Base-by-base conservation (phyloP, 108 stramenopile species). In the Nitzschia sp. region DNA sequence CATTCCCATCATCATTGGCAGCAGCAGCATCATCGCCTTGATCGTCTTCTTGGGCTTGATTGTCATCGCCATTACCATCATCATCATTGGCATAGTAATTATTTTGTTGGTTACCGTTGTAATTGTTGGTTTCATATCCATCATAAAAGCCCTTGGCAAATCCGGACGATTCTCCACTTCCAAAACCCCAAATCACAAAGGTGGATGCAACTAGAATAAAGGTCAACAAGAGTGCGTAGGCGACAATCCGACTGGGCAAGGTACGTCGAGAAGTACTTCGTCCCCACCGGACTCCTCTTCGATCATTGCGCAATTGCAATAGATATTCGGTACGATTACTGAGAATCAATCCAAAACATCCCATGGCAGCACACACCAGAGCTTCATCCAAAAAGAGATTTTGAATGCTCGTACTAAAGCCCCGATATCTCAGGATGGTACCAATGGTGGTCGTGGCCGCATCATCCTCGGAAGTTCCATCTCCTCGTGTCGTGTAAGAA, bases 301-400 rank as follows among this genome's bases (percentile, higher is more conserved):
- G 74, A 30, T 85, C 77, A 73, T 91, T 89, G 8, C 93, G 82
- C 33, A 91, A 77, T 49, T 94, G 79, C 24, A 94, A 68, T 8
- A 94, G 59, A 46, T 86, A 77, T 65, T 94, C 93, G 34, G 93
- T 91, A 0, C 93, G 85, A 26, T 85, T 81, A 17, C 78, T 78
- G 4, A 91, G 64, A 46, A 94, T 36, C 17, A 94, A 55, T n/a
- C 93, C 93, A 59, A 88, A 94, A 54, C 93, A 94, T 1, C 88
- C 83, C 21, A 88, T 76, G 33, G 81, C 77, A 32, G 88, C 87
- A 64, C 93, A 94, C 0, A 94, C 93, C 9, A 94, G 68, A 0
- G 85, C 71, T 63, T 94, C 93, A 60, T 94, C 93, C 32, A 91
- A 59, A 58, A 94, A 94, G 2, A 94, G 64, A 30, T 82, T 82